Conservation (phyloP, 306 rosid species). For the Quercus engelmannii region DNA sequence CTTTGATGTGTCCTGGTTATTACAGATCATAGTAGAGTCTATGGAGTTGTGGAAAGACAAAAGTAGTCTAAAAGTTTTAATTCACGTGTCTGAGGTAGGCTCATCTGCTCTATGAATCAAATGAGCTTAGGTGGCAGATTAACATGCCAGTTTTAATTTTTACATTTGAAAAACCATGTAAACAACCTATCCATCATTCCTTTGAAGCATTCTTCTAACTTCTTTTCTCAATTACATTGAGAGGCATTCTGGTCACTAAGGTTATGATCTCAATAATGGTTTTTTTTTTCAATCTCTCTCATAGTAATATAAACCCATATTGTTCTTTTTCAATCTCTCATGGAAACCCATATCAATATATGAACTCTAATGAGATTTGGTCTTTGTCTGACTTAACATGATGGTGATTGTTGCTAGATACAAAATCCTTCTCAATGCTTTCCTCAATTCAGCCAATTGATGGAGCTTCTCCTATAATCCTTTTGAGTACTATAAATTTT, state of each 20-base stretch:
- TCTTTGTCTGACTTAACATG: background rate
- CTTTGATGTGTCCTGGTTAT: constrained; percentile 17
- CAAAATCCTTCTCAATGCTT: background rate
- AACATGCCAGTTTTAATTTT: no score
- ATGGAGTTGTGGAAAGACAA: no score
- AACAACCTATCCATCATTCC: no score
- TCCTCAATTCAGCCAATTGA: background rate
- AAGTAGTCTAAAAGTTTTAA: no score
- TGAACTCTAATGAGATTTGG: background rate
- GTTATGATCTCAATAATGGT: background rate
- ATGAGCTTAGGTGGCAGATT: no score
- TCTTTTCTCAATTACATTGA: background rate
- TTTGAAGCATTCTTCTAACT: no score
- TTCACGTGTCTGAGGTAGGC: no score
- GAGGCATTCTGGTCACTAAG: background rate
- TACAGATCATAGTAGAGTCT: background rate
- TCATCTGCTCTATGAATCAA: no score
- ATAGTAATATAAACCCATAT: no score
- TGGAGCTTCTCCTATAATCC: background rate
- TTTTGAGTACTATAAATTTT: background rate
- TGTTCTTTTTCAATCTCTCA: no score
- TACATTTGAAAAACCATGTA: no score
- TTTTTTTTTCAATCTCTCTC: background rate
- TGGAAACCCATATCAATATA: no score
- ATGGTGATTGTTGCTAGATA: background rate